Evolutionary conservation across 2,329 filamentous ascomycete species (phyloP), one percentile per base, ranked within the genome.

Genomic region (Mariannaea elegans): DNA sequence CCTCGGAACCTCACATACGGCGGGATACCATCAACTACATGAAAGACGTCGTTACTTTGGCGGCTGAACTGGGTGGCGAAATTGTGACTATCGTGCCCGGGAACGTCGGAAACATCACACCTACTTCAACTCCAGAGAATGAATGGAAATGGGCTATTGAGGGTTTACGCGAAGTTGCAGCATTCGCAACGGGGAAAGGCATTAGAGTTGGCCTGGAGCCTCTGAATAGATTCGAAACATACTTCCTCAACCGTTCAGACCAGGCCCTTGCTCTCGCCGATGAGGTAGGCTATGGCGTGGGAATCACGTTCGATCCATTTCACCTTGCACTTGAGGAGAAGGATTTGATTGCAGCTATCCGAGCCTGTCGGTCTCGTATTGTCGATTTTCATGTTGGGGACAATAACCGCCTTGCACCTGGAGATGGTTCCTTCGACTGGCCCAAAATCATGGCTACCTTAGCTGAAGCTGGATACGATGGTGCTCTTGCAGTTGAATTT

Each of bases 181-280:
- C 23, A 6, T 67, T 64, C 13, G 63, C 65, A 1, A 48, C 55
- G 2, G 12, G 54, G 1, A 64, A 50, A 3, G 45, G 41, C 10
- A 65, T 68, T 9, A 59, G 14, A n/a, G 52, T 66, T 29, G 65
- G 51, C 1, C 48, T 68, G 3, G 66, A 68, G 12, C 63, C 66
- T 2, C 39, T 68, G 5, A 68, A 68, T 6, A 55, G 66, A 4
- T 68, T 68, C 7, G 65, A 68, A 42, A 68, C 65, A 2, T 65
- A 68, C n/a, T 68, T 68, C 1, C 42, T 68, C 31, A 68, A 68
- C 16, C 51, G 65, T 2, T 41, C 59, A 2, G 60, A 62, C 12
- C 66, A 68, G 39, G 65, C 62, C 19, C 59, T 68, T 1, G 56
- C 64, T 2, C 62, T 68, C 10, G 65, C 66, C 0, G 57, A 66